These are phyloP conservation scores for Paraphaeosphaeria minitans DNA, from an alignment of 2,329 filamentous ascomycete genomes.

Conservation along the genomic window DNA sequence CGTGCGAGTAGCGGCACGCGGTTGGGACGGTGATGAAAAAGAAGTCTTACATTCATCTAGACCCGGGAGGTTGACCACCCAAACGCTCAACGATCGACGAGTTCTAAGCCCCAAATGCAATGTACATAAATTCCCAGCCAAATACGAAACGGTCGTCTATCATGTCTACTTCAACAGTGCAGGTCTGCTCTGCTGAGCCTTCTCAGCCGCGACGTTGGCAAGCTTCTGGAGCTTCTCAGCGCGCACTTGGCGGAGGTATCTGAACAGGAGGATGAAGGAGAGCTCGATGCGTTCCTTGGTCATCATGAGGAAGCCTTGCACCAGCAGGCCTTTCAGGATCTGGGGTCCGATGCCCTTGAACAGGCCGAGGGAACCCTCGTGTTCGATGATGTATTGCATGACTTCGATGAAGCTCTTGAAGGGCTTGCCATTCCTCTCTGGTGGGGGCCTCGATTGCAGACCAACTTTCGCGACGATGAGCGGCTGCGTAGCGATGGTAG, in stretches of 20 bases:
- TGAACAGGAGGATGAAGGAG: constrained; percentile 82
- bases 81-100: constrained; percentile 10
- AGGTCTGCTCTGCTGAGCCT: constrained; percentile 46
- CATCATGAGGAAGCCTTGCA: constrained; percentile 98
- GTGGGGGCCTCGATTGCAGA: constrained; percentile 88
- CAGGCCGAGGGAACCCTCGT: constrained; percentile 81
- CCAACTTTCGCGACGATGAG: constrained; percentile 98
- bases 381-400: constrained; percentile 88
- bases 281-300: constrained; percentile 95
- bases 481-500: constrained; percentile 90
- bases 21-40: neutral
- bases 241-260: constrained; percentile 75
- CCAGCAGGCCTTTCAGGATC: constrained; percentile 87
- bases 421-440: constrained; percentile 81
- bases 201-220: constrained; percentile 66
- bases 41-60: constrained; percentile 8
- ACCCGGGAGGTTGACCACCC: neutral
- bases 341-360: constrained; percentile 98
- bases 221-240: constrained; percentile 72
- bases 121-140: constrained; percentile 6
- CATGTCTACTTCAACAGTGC: constrained; percentile 39
- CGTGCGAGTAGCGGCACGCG: neutral
- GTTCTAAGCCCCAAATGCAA: constrained; percentile 9
- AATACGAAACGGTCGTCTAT: neutral
- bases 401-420: constrained; percentile 95